phyloP scores from a whole-genome alignment of 352 stramenopile genomes.

The Pythium monospermum region DNA sequence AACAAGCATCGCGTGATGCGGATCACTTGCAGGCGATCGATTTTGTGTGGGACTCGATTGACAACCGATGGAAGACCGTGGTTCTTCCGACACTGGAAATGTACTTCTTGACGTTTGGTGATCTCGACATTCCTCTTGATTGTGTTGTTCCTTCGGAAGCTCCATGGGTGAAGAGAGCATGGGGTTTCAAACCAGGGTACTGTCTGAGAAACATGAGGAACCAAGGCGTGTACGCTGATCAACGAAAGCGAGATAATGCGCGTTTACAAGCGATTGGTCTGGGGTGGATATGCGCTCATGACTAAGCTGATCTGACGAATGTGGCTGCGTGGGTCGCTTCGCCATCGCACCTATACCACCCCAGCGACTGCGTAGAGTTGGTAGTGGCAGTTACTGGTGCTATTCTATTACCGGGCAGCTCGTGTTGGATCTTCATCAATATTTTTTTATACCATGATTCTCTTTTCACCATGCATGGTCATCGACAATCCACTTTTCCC shows the following conservation, averaged over 20 bases:
- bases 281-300: too few species aligned
- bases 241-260: not conserved
- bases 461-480: too few species aligned
- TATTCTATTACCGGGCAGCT: too few species aligned
- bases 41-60: constrained; percentile 41
- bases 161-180: constrained; percentile 32
- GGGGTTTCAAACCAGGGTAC: constrained; percentile 28
- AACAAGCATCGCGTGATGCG: too few species aligned
- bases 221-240: not conserved
- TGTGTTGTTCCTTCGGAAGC: constrained; percentile 41
- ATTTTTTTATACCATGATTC: too few species aligned
- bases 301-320: too few species aligned
- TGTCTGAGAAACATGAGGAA: not conserved
- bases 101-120: constrained; percentile 27
- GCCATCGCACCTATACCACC: too few species aligned
- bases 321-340: too few species aligned
- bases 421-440: too few species aligned
- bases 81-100: constrained; percentile 32
- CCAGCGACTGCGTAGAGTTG: too few species aligned
- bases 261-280: not conserved
- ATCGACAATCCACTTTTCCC: too few species aligned
- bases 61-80: constrained; percentile 28
- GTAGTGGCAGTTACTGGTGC: too few species aligned
- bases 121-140: constrained; percentile 23
- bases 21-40: constrained; percentile 35